These are phyloP conservation scores for Tulasnella sp. DNA, from an alignment of 768 basidiomycete species.

Conservation along the genomic window DNA sequence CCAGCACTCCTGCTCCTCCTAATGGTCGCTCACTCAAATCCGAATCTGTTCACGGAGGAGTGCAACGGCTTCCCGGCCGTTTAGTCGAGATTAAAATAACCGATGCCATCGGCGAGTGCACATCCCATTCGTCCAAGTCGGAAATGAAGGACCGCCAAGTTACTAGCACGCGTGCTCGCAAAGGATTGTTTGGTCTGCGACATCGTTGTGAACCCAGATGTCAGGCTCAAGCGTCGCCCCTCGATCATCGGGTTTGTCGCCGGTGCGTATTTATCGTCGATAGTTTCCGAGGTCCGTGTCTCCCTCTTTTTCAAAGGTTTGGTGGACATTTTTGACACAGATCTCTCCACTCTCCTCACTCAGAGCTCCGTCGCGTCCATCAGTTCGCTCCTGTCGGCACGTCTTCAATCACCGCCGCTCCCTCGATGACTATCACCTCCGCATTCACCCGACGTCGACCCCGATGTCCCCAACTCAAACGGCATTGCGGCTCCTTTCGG, in stretches of 20 bases:
- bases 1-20: background rate
- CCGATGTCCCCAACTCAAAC: background rate
- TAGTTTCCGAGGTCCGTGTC: background rate
- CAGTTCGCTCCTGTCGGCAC: background rate
- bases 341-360: background rate
- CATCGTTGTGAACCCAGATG: background rate
- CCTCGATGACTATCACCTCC: background rate
- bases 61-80: background rate
- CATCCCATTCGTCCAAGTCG: background rate
- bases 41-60: background rate
- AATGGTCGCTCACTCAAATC: background rate
- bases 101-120: background rate
- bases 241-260: background rate
- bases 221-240: constrained; percentile 22
- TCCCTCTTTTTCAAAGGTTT: background rate
- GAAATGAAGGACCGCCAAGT: background rate
- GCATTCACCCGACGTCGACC: background rate
- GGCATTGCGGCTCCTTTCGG: background rate
- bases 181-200: background rate
- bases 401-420: background rate
- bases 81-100: constrained; percentile 10
- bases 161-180: background rate
- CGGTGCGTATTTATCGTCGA: background rate
- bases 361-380: background rate
- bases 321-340: background rate